A percentile compares a stretch with the other conserved stretches of the same genome.
Conservation (phyloP, 1,284 basidiomycete genomes). For the Ceratobasidium sp. region DNA sequence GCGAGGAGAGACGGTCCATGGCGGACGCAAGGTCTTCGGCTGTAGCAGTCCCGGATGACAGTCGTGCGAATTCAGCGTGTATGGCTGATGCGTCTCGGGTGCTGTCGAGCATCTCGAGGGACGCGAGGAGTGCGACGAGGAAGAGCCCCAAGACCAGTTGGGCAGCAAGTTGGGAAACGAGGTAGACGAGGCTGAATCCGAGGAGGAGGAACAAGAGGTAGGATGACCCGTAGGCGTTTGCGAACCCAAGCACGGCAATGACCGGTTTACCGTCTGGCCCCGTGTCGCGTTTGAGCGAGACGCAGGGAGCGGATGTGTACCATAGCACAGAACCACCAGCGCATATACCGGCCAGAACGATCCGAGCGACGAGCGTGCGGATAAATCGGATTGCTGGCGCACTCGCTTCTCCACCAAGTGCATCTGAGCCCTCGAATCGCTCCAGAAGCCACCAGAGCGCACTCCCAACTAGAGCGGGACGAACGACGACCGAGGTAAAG, state of each 20-base stretch:
- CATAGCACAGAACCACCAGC: slow-evolving; percentile 69
- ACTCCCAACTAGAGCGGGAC: slow-evolving; percentile 65
- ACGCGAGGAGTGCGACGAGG: slow-evolving; percentile 69
- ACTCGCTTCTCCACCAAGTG: slow-evolving; percentile 42
- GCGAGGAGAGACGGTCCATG: slow-evolving; percentile 43
- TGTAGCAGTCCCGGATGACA: slow-evolving; percentile 3
- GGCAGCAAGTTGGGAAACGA: slow-evolving; percentile 78
- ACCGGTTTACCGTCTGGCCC: slow-evolving; percentile 39
- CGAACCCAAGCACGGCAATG: slow-evolving; percentile 81
- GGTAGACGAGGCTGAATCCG: slow-evolving; percentile 67
- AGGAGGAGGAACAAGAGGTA: slow-evolving; percentile 84
- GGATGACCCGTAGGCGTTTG: slow-evolving; percentile 87
- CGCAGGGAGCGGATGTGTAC: slow-evolving; percentile 73
- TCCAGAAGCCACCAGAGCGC: slow-evolving; percentile 80
- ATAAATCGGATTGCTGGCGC: slow-evolving; percentile 55
- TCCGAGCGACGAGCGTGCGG: slow-evolving; percentile 70
- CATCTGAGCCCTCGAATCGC: slow-evolving; percentile 62
- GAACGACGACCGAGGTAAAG: slow-evolving; percentile 67
- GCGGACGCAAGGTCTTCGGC: slow-evolving; percentile 15
- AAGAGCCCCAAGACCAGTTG: slow-evolving; percentile 77
- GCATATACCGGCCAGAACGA: slow-evolving; percentile 60
- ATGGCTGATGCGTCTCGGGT: slow-evolving; percentile 73
- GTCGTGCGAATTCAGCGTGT: slow-evolving; percentile 20
- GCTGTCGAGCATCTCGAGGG: slow-evolving; percentile 81
- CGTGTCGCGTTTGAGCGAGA: slow-evolving; percentile 59